Evolutionary conservation across 176 grass and related monocot species (phyloP), one percentile per base, ranked within the genome.

Genomic region (Bonia amplexicaulis): DNA sequence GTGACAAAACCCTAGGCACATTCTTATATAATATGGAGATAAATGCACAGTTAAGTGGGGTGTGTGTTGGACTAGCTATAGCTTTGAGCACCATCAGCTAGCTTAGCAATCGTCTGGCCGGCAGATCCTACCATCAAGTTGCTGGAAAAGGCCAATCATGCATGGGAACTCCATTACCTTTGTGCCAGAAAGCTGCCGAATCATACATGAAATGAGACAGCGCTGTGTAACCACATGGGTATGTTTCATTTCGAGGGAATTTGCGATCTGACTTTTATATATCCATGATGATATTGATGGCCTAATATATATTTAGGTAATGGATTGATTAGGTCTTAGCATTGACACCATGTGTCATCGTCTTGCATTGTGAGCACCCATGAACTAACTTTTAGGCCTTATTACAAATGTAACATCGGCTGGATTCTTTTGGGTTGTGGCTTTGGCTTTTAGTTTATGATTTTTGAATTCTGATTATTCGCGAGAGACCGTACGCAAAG

Each of bases 41-140:
- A 54, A 0, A 1, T 37, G 17, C 4, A 61, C 13, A 62, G 19
- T 31, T 57, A 20, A 79, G 66, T 86, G 76, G 29, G n/a, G 15
- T 73, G 44, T 63, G 66, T 65, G 84, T 52, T 80, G 67, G 84
- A 71, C 37, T 62, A 78, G n/a, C 23, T 69, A 29, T 69, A 29
- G 37, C 33, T 54, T 63, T 44, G 69, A 72, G 45, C 59, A 41
- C 12, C 40, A 48, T 78, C 40, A 29, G 37, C 19, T 64, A 64
- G 40, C 41, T 63, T 17, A 78, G 14, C 15, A 2, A 78, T 5
- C 52, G 17, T 17, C 48, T 13, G 48, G 3, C 17, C 17, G 6
- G 52, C 17, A 60, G 23, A 19, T n/a, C 12, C 23, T 37, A 68
- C 37, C 57, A 13, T 67, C 12, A 46, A 37, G 16, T 59, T 55